Percentiles rank a stretch among this genome's conserved stretches.
phyloP scores from a whole-genome alignment of 441 rosid species.

The Bruguiera hainesii region DNA sequence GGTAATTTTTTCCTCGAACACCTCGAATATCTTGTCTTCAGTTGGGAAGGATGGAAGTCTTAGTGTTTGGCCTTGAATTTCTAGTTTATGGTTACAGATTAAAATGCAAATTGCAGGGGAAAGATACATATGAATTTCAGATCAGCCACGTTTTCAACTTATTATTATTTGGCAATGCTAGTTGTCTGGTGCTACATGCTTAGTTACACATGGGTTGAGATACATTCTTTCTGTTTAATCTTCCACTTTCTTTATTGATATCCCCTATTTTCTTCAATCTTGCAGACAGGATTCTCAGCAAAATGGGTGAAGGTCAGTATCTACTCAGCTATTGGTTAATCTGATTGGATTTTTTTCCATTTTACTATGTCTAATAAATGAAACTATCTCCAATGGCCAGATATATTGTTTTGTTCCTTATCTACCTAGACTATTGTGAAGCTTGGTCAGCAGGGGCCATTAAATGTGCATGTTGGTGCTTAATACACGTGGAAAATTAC shows the following conservation, averaged over 20 bases:
- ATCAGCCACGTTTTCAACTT: too few relatives aligned
- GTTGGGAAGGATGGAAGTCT: too few relatives aligned
- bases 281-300: conserved; percentile 81
- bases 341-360: not conserved
- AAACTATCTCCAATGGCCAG: not conserved
- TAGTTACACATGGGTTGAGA: too few relatives aligned
- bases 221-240: not conserved
- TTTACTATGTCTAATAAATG: not conserved
- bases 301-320: conserved; percentile 92
- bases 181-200: too few relatives aligned
- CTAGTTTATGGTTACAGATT: too few relatives aligned
- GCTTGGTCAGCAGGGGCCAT: not conserved
- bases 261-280: conserved; percentile 17
- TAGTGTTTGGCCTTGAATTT: too few relatives aligned
- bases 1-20: too few relatives aligned
- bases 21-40: too few relatives aligned
- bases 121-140: too few relatives aligned
- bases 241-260: not conserved
- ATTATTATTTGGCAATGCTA: too few relatives aligned
- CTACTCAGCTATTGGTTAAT: not conserved
- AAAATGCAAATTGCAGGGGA: too few relatives aligned
- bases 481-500: not conserved
- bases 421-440: conserved; percentile 3
- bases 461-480: not conserved
- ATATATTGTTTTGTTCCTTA: not conserved